These are phyloP conservation scores for Phlebiopsis gigantea DNA, from an alignment of 768 basidiomycete species.

Conservation along the genomic window DNA sequence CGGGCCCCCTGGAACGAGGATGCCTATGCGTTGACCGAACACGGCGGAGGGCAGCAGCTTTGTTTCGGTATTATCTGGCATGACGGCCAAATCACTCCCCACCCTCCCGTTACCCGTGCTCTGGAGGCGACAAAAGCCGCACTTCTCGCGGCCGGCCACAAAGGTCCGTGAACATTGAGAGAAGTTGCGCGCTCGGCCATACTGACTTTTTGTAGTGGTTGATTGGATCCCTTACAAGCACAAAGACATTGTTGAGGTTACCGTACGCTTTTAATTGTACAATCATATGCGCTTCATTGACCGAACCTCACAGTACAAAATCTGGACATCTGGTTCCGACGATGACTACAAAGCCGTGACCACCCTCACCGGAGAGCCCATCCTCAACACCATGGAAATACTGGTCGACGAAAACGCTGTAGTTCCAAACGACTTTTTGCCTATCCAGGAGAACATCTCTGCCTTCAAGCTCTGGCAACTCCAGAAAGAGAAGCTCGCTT, in stretches of 20 bases:
- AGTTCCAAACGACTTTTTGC: conserved; percentile 22
- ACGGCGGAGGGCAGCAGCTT: conserved; percentile 39
- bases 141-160: conserved; percentile 56
- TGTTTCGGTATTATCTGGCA: conserved; percentile 62
- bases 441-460: conserved; percentile 27
- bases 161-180: conserved; percentile 37
- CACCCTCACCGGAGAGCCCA: conserved; percentile 19
- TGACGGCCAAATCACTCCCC: conserved; percentile 50
- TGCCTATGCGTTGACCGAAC: conserved; percentile 41
- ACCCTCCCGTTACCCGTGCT: conserved; percentile 61
- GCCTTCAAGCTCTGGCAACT: conserved; percentile 67
- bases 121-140: conserved; percentile 53
- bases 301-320: conserved; percentile 14
- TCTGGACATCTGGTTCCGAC: conserved; percentile 20
- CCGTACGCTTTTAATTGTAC: background rate
- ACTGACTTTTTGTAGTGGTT: conserved; percentile 42
- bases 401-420: conserved; percentile 1
- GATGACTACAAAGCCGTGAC: conserved; percentile 17
- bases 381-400: conserved; percentile 21
- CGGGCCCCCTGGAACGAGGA: conserved; percentile 42
- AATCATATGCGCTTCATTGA: background rate
- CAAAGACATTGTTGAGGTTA: conserved; percentile 32
- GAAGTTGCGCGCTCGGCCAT: background rate
- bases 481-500: conserved; percentile 43
- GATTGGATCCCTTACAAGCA: conserved; percentile 63